These are phyloP conservation scores for Pythium dissimile DNA, from an alignment of 352 stramenopile species.

Conservation along the genomic window DNA sequence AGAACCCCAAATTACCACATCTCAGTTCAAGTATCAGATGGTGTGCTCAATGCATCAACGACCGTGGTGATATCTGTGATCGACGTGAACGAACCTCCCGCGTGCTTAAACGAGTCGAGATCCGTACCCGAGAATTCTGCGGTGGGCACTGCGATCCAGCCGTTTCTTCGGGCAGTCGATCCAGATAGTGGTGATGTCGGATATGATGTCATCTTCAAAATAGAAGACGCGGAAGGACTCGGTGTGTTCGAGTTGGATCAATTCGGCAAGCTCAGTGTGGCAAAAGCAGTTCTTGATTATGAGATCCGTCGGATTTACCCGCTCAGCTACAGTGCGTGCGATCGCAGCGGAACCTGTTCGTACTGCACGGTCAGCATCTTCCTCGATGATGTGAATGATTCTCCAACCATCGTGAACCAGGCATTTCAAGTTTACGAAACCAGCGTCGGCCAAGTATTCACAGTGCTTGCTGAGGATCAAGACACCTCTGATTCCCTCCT, in stretches of 20 bases:
- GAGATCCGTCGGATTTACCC: slow-evolving; percentile 10
- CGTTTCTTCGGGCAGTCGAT: slow-evolving; percentile 10
- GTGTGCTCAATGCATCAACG: neutral
- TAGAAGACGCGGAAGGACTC: slow-evolving; percentile 3
- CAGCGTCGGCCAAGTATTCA: slow-evolving; percentile 28
- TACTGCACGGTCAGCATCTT: slow-evolving; percentile 4
- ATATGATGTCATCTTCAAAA: slow-evolving; percentile 1
- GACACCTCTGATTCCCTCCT: slow-evolving; percentile 35
- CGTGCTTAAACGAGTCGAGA: neutral
- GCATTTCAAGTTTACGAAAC: slow-evolving; percentile 35
- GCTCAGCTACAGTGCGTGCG: slow-evolving; percentile 15
- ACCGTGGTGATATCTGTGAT: slow-evolving; percentile 8
- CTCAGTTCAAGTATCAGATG: slow-evolving; percentile 14
- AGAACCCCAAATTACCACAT: slow-evolving; percentile 4
- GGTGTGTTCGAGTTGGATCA: slow-evolving; percentile 12
- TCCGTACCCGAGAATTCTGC: slow-evolving; percentile 20
- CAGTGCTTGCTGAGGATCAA: slow-evolving; percentile 31
- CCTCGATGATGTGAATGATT: slow-evolving; percentile 24
- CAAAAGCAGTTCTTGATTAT: slow-evolving; percentile 15
- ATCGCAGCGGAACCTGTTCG: slow-evolving; percentile 15
- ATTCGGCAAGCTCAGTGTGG: neutral
- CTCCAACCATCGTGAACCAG: slow-evolving; percentile 11
- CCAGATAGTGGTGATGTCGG: slow-evolving; percentile 14
- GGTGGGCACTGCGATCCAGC: slow-evolving; percentile 3
- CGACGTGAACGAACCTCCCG: slow-evolving; percentile 29